phyloP scores from a whole-genome alignment of 257 asterid species.

The Paraleonurus japonicus region DNA sequence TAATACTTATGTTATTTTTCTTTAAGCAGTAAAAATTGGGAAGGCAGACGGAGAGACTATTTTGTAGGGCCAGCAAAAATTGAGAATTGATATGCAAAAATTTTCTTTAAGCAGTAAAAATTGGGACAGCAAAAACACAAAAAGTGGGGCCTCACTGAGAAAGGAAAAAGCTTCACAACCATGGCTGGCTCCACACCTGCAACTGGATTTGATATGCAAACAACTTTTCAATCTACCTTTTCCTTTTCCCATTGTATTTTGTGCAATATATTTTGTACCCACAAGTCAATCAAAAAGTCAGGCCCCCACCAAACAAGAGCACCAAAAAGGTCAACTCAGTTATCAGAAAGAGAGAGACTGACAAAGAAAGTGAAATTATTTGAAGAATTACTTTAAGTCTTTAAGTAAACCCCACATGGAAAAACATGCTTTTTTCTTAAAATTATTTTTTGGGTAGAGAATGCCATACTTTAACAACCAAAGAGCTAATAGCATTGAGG shows the following conservation, averaged over 20 bases:
- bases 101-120: too few relatives aligned
- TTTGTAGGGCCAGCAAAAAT: too few relatives aligned
- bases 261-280: conserved; percentile 26
- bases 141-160: conserved; percentile 8
- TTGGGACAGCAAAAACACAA: neutral
- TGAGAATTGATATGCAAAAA: too few relatives aligned
- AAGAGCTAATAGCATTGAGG: conserved; percentile 10
- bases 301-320: neutral
- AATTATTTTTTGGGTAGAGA: neutral
- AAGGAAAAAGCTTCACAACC: conserved; percentile 7
- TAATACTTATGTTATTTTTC: too few relatives aligned
- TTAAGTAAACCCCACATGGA: neutral
- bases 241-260: conserved; percentile 29
- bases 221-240: conserved; percentile 29
- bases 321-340: conserved; percentile 32
- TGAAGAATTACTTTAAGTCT: neutral
- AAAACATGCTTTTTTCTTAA: neutral
- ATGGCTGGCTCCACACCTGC: conserved; percentile 31
- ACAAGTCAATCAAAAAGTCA: conserved; percentile 27
- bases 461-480: conserved; percentile 21
- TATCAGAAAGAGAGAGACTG: neutral
- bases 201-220: conserved; percentile 34
- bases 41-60: too few relatives aligned
- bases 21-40: too few relatives aligned
- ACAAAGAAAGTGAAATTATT: neutral